Conservation (phyloP, 495 filamentous ascomycete species). For the Podospora sp. region DNA sequence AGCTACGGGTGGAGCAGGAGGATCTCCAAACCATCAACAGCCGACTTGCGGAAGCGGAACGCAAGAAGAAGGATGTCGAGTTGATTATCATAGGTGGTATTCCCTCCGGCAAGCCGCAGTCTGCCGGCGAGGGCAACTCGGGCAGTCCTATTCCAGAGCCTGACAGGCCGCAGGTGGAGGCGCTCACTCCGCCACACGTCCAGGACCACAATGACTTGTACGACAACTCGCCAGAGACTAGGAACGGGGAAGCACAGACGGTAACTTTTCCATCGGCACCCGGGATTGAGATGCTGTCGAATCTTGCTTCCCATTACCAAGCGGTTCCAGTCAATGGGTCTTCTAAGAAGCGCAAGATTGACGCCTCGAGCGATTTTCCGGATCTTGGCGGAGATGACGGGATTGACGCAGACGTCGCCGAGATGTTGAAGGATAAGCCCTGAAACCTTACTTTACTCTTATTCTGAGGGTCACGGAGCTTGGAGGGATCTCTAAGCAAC, state of each 20-base stretch:
- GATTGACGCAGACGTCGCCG: constrained; percentile 81
- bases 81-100: constrained; percentile 82
- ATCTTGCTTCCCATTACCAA: constrained; percentile 51
- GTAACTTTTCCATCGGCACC: constrained; percentile 45
- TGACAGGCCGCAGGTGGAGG: constrained; percentile 77
- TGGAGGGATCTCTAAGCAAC: too few species aligned
- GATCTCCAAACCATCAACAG: constrained; percentile 59
- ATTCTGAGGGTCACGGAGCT: too few species aligned
- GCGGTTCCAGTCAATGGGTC: constrained; percentile 58
- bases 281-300: constrained; percentile 55
- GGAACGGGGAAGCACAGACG: constrained; percentile 31
- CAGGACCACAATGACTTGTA: constrained; percentile 36
- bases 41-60: constrained; percentile 68
- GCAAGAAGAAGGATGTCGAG: constrained; percentile 83
- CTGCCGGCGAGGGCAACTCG: constrained; percentile 42
- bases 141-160: constrained; percentile 49
- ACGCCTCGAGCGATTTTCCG: constrained; percentile 64
- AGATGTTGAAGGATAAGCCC: constrained; percentile 63
- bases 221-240: constrained; percentile 28
- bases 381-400: constrained; percentile 71
- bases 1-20: constrained; percentile 67
- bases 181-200: constrained; percentile 70
- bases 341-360: constrained; percentile 79
- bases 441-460: neutral
- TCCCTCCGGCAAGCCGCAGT: constrained; percentile 50